phyloP scores from a whole-genome alignment of 1,284 basidiomycete species.

The Sporisorium exsertum region DNA sequence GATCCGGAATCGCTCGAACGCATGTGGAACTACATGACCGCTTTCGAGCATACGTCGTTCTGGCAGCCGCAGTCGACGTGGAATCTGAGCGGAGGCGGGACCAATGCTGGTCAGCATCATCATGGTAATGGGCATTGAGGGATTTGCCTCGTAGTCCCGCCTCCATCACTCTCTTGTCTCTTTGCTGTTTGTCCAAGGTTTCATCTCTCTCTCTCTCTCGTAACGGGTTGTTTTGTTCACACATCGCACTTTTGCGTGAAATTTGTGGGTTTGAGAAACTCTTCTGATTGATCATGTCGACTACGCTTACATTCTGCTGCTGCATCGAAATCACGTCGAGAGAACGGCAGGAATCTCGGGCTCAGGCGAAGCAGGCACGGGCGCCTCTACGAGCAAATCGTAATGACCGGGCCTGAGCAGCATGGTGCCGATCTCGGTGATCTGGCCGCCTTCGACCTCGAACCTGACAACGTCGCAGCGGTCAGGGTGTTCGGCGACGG shows the following conservation, averaged over 20 bases:
- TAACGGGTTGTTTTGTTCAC: constrained; percentile 10
- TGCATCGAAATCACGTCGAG: constrained; percentile 10
- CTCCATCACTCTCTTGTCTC: too few species aligned
- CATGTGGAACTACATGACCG: constrained; percentile 56
- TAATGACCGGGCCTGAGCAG: constrained; percentile 58
- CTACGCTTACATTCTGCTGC: neutral
- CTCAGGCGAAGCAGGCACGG: constrained; percentile 48
- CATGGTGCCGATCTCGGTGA: constrained; percentile 57
- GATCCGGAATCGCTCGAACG: constrained; percentile 46
- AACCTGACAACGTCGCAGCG: constrained; percentile 61
- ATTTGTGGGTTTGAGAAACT: neutral
- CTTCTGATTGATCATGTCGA: neutral
- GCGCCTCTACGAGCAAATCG: constrained; percentile 55
- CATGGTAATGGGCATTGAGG: neutral
- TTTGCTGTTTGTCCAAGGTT: neutral
- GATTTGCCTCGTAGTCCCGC: neutral
- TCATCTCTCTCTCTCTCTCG: neutral
- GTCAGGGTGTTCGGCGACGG: constrained; percentile 31
- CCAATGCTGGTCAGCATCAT: neutral
- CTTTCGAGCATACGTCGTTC: constrained; percentile 45
- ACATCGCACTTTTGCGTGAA: neutral
- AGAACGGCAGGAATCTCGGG: constrained; percentile 46
- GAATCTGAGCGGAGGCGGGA: constrained; percentile 21
- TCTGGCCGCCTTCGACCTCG: constrained; percentile 55
- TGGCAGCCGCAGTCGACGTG: constrained; percentile 52